Conservation (phyloP, 2,329 filamentous ascomycete species). For the Colletotrichum destructivum region DNA sequence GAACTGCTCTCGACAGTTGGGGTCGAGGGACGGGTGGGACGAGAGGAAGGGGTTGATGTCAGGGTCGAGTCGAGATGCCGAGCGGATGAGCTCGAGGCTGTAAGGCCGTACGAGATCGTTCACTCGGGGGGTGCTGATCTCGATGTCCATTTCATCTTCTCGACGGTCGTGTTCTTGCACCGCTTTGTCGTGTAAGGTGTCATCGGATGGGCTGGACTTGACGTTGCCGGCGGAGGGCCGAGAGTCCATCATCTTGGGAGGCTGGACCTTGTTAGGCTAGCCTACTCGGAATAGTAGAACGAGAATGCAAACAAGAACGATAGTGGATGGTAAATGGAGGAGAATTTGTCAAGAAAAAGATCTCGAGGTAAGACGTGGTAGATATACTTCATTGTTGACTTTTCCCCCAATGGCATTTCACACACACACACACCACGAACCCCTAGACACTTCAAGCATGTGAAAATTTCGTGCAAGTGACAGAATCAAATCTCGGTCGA, state of each 20-base stretch:
- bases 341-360: too few relatives aligned
- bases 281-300: too few relatives aligned
- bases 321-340: too few relatives aligned
- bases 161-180: neutral
- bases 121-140: neutral
- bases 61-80: conserved; percentile 30
- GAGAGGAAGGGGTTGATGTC: conserved; percentile 47
- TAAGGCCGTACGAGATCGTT: conserved; percentile 36
- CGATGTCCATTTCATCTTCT: conserved; percentile 1
- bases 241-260: too few relatives aligned
- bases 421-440: too few relatives aligned
- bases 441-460: neutral
- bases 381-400: too few relatives aligned
- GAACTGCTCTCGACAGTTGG: conserved; percentile 59
- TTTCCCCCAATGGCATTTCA: too few relatives aligned
- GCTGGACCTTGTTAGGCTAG: too few relatives aligned
- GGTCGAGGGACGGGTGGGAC: conserved; percentile 57
- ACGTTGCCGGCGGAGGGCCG: too few relatives aligned
- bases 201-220: conserved; percentile 6
- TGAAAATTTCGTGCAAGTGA: neutral
- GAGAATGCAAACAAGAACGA: too few relatives aligned
- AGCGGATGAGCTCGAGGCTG: conserved; percentile 42
- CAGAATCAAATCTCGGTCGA: neutral
- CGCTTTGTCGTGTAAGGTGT: conserved; percentile 5
- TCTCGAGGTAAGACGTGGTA: too few relatives aligned